Evolutionary conservation across 805 yeast genomes (phyloP), one percentile per base, ranked within the genome.

Genomic region (Wickerhamiella bombiphila): DNA sequence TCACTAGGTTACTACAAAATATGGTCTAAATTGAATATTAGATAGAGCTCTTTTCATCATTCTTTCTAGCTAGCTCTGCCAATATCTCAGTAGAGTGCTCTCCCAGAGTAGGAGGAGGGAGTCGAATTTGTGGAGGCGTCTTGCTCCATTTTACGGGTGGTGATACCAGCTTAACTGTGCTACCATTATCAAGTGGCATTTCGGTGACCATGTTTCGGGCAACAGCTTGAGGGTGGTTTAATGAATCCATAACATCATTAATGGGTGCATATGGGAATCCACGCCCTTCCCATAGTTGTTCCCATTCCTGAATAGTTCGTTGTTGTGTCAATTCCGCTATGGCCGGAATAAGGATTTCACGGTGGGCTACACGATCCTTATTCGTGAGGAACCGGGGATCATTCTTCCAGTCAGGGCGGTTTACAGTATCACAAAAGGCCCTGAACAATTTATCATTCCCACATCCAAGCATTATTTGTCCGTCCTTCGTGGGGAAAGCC

Each of bases 211-310:
- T 60, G 30, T 56, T 47, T 18, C 66, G 48, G 2, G 64, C 63
- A 29, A 38, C 42, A 5, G 61, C 46, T 29, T 61, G 66, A 17
- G 55, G 56, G 38, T 56, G 60, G 32, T 51, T 50, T 14, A 62
- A 50, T 13, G 64, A 47, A 14, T 54, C 44, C 41, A 56, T 52
- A 36, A 61, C 50, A 37, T 62, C 66, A 42, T 61, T 61, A 28
- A 61, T 58, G 2, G 66, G 59, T 2, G 66, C 66, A 36, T 51
- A 60, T 8, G 66, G 63, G 42, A 62, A 55, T 26, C 57, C 57
- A 22, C 39, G 35, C 22, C 52, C 53, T 22, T 48, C 49, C 50
- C 62, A 61, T 8, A 42, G 38, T 4, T 38, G 40, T 8, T 56
- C 50, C 66, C 66, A 62, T 39, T 61, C 56, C 26, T 46, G 41